phyloP scores from a whole-genome alignment of 805 yeast genomes.

The Yarrowia keelungensis region DNA sequence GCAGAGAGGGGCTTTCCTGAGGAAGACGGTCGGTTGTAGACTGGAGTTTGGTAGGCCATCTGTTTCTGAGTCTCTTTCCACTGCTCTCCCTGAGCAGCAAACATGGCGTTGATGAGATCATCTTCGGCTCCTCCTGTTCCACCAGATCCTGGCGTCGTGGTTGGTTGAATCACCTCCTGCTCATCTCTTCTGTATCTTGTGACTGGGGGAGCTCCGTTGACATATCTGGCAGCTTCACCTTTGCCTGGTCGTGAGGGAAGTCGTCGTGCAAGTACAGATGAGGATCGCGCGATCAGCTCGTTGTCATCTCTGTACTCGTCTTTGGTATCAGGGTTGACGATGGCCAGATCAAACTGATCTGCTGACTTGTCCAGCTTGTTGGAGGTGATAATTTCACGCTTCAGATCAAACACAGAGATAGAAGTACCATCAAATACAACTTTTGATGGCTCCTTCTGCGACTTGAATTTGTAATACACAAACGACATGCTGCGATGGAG shows the following conservation, averaged over 20 bases:
- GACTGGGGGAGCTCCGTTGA: conserved; percentile 57
- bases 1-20: conserved; percentile 45
- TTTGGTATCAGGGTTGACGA: conserved; percentile 73
- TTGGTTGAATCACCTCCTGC: conserved; percentile 43
- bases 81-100: conserved; percentile 88
- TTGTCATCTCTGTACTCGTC: conserved; percentile 88
- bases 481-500: conserved; percentile 56
- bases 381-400: conserved; percentile 83
- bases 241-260: conserved; percentile 64
- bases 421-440: conserved; percentile 96
- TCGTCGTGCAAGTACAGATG: conserved; percentile 80
- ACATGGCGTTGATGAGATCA: conserved; percentile 87
- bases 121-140: conserved; percentile 61
- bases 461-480: conserved; percentile 83
- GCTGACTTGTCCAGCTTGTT: conserved; percentile 84
- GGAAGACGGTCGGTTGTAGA: conserved; percentile 54
- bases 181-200: conserved; percentile 51
- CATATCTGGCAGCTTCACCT: conserved; percentile 65
- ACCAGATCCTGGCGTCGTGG: conserved; percentile 42
- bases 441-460: conserved; percentile 79
- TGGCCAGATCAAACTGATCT: conserved; percentile 72
- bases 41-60: conserved; percentile 84
- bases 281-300: conserved; percentile 87
- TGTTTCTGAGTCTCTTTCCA: conserved; percentile 95
- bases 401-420: conserved; percentile 90